Percentiles rank a stretch among this genome's conserved stretches.
Evolutionary conservation across 164 flowering plant species (phyloP).

Genomic region (Vitis amurensis): DNA sequence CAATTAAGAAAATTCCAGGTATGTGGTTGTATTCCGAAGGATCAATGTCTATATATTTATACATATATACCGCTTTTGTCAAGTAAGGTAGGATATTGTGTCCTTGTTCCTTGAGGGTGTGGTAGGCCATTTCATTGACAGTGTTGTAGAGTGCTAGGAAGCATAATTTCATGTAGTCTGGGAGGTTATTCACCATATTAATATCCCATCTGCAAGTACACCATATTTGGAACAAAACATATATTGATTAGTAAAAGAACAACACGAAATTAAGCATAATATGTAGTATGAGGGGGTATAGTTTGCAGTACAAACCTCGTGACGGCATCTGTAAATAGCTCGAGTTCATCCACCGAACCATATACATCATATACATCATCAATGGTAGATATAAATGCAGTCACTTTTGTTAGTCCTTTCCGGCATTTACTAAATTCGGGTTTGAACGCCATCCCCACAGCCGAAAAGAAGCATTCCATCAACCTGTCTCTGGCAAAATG

Average conservation of each 20-base stretch:
- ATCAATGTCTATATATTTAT: not conserved
- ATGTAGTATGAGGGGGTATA: too few relatives aligned
- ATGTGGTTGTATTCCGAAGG: too few relatives aligned
- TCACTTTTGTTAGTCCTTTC: conserved; percentile 25
- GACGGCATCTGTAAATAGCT: conserved; percentile 38
- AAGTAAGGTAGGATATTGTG: conserved; percentile 15
- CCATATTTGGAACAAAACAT: not conserved
- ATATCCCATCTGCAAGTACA: conserved; percentile 44
- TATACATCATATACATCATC: conserved; percentile 52
- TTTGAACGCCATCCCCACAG: conserved; percentile 25
- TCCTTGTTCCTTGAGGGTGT: conserved; percentile 26
- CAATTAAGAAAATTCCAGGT: not conserved
- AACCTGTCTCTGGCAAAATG: conserved; percentile 41
- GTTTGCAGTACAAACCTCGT: conserved; percentile 27
- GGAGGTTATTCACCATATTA: conserved; percentile 30
- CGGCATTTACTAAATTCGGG: conserved; percentile 31
- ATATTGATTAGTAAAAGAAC: too few relatives aligned
- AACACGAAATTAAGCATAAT: too few relatives aligned
- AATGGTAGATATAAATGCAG: conserved; percentile 24
- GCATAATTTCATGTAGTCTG: conserved; percentile 43
- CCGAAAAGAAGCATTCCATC: conserved; percentile 42
- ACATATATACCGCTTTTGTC: conserved; percentile 20
- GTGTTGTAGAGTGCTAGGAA: conserved; percentile 44
- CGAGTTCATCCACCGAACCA: conserved; percentile 41
- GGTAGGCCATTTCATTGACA: conserved; percentile 37